Evolutionary conservation across 768 basidiomycete species (phyloP), one percentile per base, ranked within the genome.

Genomic region (Boletus rubroflammeus): DNA sequence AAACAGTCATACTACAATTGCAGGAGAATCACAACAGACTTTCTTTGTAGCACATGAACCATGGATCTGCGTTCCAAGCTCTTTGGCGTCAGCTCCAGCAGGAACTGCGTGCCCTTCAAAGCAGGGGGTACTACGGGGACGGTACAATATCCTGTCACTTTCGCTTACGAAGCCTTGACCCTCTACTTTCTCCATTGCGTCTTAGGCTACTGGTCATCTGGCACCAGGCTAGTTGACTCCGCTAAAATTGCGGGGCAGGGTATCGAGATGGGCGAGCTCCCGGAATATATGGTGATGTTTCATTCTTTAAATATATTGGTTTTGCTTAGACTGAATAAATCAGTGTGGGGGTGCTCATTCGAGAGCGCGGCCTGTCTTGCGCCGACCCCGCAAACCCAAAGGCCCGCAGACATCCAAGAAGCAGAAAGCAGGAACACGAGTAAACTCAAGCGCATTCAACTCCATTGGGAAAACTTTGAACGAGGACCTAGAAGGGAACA

Each of bases 261-360:
- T 1, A 69, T 80, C 38, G 77, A 78, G 35, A 66, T 68, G 23
- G 81, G 78, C 3, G 86, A 86, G 46, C 73, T 90, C 3, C 90
- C 90, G 5, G 87, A 91, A 73, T 91, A 84, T 64, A 80, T 91
- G 77, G 90, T 90, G 57, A 45, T 36, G 34, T 54, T 32, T 45
- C 8, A 3, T 47, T 40, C 26, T 48, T 19, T 15, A 38, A 34
- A n/a, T 43, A 14, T 13, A 6, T 43, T 13, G 21, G 7, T 36
- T 35, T 21, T 21, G 31, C 47, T 32, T 41, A 32, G 31, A 42
- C 54, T 49, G n/a, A 41, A 46, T 26, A 34, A 32, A 35, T 8
- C 49, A 90, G 88, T 91, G 90, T 57, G 90, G 91, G 50, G 90
- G 90, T 14, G 89, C 90, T 14, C 87, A 91, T 63, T 72, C 76